Evolutionary conservation across 2,329 filamentous ascomycete genomes (phyloP).

Genomic region (Ophiostoma angusticollis): DNA sequence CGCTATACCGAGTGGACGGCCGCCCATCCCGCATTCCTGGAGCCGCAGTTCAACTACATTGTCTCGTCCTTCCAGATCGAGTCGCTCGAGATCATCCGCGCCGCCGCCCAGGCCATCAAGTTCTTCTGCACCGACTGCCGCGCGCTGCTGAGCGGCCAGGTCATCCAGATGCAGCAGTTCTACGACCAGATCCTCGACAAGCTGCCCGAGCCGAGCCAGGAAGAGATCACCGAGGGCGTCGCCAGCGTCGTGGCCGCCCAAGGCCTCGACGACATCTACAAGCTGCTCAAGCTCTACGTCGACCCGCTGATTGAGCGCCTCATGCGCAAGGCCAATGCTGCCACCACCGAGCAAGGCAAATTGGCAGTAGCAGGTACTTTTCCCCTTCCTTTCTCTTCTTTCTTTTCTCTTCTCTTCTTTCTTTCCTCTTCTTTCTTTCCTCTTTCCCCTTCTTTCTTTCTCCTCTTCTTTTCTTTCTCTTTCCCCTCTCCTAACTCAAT

Average conservation of each 20-base stretch:
- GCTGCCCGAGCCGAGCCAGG: conserved; percentile 74
- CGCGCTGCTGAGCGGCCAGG: conserved; percentile 69
- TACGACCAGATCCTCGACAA: conserved; percentile 83
- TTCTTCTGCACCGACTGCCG: conserved; percentile 96
- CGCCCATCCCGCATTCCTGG: conserved; percentile 80
- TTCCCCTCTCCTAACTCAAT: background rate
- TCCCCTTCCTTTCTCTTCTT: no score
- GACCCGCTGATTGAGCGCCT: conserved; percentile 78
- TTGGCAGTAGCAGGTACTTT: conserved; percentile 66
- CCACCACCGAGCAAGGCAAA: conserved; percentile 70
- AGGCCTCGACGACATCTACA: conserved; percentile 66
- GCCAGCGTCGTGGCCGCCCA: conserved; percentile 84
- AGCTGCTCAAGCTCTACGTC: conserved; percentile 80
- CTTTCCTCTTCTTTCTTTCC: no score
- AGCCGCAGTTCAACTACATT: conserved; percentile 90
- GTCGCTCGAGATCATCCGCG: conserved; percentile 81
- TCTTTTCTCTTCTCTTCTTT: no score
- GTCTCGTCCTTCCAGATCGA: conserved; percentile 81
- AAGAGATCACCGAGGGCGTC: conserved; percentile 93
- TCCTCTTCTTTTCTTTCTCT: background rate
- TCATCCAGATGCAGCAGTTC: conserved; percentile 77
- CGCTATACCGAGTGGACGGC: conserved; percentile 98
- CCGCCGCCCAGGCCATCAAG: conserved; percentile 86
- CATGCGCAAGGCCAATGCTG: conserved; percentile 76
- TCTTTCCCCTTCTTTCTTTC: background rate